A percentile compares a stretch with the other conserved stretches of the same genome.
phyloP scores from a whole-genome alignment of 108 stramenopile species.

The Aureococcus anophagefferens region DNA sequence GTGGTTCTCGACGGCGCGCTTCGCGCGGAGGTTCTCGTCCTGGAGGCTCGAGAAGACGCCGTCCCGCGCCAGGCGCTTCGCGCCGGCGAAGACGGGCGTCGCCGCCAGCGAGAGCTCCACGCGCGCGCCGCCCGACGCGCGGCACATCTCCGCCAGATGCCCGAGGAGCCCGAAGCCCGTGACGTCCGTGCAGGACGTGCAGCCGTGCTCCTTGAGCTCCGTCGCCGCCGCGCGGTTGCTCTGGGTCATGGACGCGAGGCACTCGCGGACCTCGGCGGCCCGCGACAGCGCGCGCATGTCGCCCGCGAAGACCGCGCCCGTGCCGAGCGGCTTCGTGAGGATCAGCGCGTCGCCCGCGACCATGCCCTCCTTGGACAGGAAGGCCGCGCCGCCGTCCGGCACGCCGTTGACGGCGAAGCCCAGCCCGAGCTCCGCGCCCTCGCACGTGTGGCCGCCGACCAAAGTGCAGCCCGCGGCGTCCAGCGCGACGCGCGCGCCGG shows the following conservation, averaged over 20 bases:
- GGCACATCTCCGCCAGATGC: slow-evolving; percentile 53
- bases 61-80: slow-evolving; percentile 18
- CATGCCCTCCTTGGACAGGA: slow-evolving; percentile 37
- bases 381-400: background rate
- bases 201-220: slow-evolving; percentile 8
- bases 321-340: slow-evolving; percentile 53
- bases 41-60: slow-evolving; percentile 42
- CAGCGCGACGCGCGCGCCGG: slow-evolving; percentile 39
- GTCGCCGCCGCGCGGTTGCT: slow-evolving; percentile 24
- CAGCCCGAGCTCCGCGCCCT: slow-evolving; percentile 47
- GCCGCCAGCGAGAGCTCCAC: slow-evolving; percentile 12
- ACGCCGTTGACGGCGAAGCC: slow-evolving; percentile 48
- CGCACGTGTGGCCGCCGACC: slow-evolving; percentile 61
- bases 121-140: slow-evolving; percentile 8
- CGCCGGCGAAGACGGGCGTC: slow-evolving; percentile 36
- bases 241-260: slow-evolving; percentile 17
- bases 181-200: slow-evolving; percentile 44
- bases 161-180: slow-evolving; percentile 60
- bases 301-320: slow-evolving; percentile 55
- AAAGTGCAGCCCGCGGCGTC: slow-evolving; percentile 37
- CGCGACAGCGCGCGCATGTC: slow-evolving; percentile 42
- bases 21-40: slow-evolving; percentile 21
- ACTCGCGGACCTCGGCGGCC: slow-evolving; percentile 19
- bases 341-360: slow-evolving; percentile 36
- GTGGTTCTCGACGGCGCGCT: slow-evolving; percentile 32